Evolutionary conservation across 352 stramenopile genomes (phyloP), one percentile per base, ranked within the genome.

Genomic region (Phytophthora pini): DNA sequence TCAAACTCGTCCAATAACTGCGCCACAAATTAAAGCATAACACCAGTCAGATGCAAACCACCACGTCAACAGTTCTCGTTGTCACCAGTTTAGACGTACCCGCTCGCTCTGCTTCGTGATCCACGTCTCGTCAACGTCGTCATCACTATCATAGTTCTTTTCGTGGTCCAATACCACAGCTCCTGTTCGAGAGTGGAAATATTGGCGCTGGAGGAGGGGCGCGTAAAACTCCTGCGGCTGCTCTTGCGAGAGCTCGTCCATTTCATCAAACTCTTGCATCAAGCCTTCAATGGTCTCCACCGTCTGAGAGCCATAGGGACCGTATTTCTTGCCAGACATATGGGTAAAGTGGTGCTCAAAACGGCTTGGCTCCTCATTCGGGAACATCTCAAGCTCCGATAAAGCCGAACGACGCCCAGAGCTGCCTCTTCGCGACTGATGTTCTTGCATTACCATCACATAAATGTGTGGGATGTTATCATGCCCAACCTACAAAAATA

Each of bases 71-170:
- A 13, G 9, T 12, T 8, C 31, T 36, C 0, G 0, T 36, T 12
- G 8, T 9, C 31, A 13, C 31, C 31, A 36, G 9, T 36, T 36
- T 36, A 45, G 3, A 68, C 68, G 27, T 56, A 91, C 84, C 70
- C 85, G 80, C 61, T 95, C 88, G 55, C 84, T 94, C 61, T 94
- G 87, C 55, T 94, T 84, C 40, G 86, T 92, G 59, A 94, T 93
- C 88, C 88, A 96, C n/a, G 82, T 84, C 47, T 95, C 87, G 32
- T 96, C 88, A 29, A 96, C 84, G 56, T 96, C 88, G 49, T 96
- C 87, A 48, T 96, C 88, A 26, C 85, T 94, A 65, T 96, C 88
- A 56, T 94, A 94, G 64, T 90, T 73, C 55, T 91, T 92, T 65
- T 93, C 85, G 65, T 92, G 80, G 22, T 93, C 83, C 56, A 92